Evolutionary conservation across 495 filamentous ascomycete species (phyloP), one percentile per base, ranked within the genome.

Genomic region (Tuber melanosporum): DNA sequence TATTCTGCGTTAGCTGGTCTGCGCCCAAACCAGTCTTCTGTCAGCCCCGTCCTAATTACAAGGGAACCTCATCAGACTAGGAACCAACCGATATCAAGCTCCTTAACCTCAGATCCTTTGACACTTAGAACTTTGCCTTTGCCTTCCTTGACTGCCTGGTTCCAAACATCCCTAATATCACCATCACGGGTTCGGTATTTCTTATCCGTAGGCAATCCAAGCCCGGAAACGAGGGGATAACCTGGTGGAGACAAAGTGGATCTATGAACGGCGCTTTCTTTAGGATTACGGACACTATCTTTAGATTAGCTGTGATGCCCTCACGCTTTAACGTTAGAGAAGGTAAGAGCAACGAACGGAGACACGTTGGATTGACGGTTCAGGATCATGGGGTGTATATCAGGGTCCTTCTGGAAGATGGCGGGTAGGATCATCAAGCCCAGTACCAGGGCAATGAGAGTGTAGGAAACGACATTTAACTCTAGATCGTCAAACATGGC

Each of bases 111-210:
- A 75, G 87, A 90, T 32, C 96, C 95, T 39, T 93, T 85, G 26
- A 97, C 90, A 1, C 93, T 97, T 70, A 94, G 85, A 72, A 99
- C 90, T 82, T 90, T 92, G 71, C 93, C 93, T 71, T 82, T 83
- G 41, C 79, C 88, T 89, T 71, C 89, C 87, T 69, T 89, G 22
- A 92, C 85, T 62, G 91, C 92, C 82, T 90, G 87, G 75, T 91
- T 91, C 95, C 95, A 99, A 71, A 99, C 87, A 84, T 99, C 95
- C 71, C 95, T 89, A 75, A 99, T 87, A 79, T 99, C 95, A 26
- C 95, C 95, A 83, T 95, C 90, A 79, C 91, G 89, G 76, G 87
- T 87, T 0, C 90, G 87, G 91, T 94, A 98, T 84, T 92, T 92
- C 26, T 92, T 91, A 41, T 91, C 91, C 12, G 91, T 92, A 1